Percentiles rank a stretch among this genome's conserved stretches.
Evolutionary conservation across 2,329 filamentous ascomycete species (phyloP).

Genomic region (Fusarium pseudonygamai): DNA sequence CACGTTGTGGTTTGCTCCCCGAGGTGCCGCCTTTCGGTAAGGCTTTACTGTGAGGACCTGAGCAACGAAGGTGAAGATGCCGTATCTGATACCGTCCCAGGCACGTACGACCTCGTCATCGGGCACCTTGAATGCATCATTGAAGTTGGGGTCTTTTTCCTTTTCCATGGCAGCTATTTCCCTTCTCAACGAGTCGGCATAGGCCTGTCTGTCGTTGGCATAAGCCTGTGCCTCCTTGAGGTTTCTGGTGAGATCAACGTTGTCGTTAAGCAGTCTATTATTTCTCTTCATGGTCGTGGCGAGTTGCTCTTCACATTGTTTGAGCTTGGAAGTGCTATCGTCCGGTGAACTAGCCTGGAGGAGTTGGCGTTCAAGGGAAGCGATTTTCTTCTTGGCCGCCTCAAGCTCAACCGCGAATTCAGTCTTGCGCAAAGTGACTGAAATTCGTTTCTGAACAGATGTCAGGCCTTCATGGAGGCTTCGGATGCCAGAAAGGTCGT

Average conservation of each 20-base stretch:
- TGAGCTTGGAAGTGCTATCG: background rate
- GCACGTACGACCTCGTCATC: background rate
- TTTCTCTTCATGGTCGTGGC: background rate
- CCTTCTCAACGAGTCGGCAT: background rate
- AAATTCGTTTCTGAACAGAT: background rate
- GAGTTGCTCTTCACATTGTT: background rate
- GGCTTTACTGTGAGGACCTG: constrained; percentile 14
- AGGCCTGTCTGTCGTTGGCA: background rate
- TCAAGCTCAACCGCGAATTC: background rate
- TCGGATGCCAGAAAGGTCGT: background rate
- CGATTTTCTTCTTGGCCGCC: background rate
- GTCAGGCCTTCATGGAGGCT: background rate
- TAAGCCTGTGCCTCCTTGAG: background rate
- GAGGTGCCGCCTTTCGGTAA: background rate
- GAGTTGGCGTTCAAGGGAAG: background rate
- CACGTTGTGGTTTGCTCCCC: background rate
- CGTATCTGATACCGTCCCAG: background rate
- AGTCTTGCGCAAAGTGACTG: background rate
- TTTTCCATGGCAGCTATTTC: background rate
- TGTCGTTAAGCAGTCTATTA: background rate
- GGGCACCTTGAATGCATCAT: constrained; percentile 7
- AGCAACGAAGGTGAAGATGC: constrained; percentile 5
- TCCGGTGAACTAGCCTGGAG: background rate
- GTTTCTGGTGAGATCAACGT: background rate
- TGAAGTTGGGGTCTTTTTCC: background rate